These are phyloP conservation scores for Neoboletus brunneissimus DNA, from an alignment of 768 basidiomycete species.

Conservation along the genomic window DNA sequence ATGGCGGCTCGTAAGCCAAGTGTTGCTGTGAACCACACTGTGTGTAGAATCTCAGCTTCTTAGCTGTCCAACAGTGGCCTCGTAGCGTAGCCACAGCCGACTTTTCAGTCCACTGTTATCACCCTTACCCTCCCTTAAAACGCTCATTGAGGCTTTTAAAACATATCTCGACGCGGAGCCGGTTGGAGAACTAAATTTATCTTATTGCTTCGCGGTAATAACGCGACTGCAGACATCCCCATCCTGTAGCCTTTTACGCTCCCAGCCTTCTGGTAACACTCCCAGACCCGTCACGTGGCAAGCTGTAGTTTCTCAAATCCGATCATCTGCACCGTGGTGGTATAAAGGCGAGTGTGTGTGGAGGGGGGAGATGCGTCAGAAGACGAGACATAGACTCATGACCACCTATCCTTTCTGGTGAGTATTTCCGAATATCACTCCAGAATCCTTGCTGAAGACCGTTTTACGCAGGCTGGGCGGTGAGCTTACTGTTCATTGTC, in stretches of 20 bases:
- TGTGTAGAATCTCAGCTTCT: slow-evolving; percentile 1
- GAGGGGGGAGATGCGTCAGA: not conserved
- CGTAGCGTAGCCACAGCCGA: slow-evolving; percentile 12
- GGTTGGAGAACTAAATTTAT: slow-evolving; percentile 1
- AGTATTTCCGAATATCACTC: slow-evolving; percentile 4
- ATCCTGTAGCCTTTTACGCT: slow-evolving; percentile 23
- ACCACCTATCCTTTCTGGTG: slow-evolving; percentile 34
- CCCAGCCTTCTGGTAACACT: not conserved
- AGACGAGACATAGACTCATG: slow-evolving; percentile 21
- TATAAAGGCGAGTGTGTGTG: slow-evolving; percentile 20
- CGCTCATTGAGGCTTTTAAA: slow-evolving; percentile 5
- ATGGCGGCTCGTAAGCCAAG: slow-evolving; percentile 4
- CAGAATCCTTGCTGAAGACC: not conserved
- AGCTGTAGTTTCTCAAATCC: slow-evolving; percentile 9
- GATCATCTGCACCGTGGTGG: not conserved
- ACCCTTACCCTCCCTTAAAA: not conserved
- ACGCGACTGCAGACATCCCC: not conserved
- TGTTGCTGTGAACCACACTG: slow-evolving; percentile 6
- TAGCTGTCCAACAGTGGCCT: not conserved
- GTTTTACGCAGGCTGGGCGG: slow-evolving; percentile 56
- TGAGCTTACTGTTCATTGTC: slow-evolving; percentile 23
- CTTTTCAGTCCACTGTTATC: slow-evolving; percentile 1
- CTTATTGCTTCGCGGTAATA: slow-evolving; percentile 3
- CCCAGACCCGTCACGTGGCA: slow-evolving; percentile 3
- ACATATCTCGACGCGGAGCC: not conserved